These are phyloP conservation scores for Scheffersomyces coipomensis DNA, from an alignment of 805 yeast genomes.

Conservation along the genomic window DNA sequence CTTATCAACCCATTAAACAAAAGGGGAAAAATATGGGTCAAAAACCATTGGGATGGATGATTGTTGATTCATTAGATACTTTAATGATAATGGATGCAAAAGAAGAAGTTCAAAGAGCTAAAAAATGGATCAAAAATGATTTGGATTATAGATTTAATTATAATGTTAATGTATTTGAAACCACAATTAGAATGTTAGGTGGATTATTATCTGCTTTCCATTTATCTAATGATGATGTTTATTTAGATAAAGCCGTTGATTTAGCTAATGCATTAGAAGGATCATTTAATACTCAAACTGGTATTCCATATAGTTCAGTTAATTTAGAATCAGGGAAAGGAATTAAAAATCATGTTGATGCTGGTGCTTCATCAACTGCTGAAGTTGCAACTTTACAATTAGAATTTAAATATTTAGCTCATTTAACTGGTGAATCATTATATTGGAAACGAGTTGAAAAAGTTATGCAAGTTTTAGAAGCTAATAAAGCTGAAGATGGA, in stretches of 20 bases:
- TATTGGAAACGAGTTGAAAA: conserved; percentile 81
- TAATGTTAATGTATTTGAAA: conserved; percentile 81
- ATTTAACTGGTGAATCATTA: conserved; percentile 72
- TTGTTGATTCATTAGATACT: conserved; percentile 85
- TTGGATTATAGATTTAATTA: conserved; percentile 71
- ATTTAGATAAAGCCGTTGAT: conserved; percentile 74
- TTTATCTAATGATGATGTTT: conserved; percentile 65
- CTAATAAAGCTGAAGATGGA: conserved; percentile 65
- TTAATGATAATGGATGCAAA: conserved; percentile 71
- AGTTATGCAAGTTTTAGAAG: conserved; percentile 68
- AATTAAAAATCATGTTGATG: conserved; percentile 56
- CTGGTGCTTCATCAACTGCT: conserved; percentile 85
- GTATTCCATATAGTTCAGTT: conserved; percentile 77
- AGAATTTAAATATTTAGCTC: conserved; percentile 80
- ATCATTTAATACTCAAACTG: conserved; percentile 64
- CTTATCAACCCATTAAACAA: conserved; percentile 66
- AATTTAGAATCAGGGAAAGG: conserved; percentile 68
- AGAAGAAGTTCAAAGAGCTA: conserved; percentile 62
- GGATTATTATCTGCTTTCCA: conserved; percentile 85
- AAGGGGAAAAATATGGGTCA: conserved; percentile 73
- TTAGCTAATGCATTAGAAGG: conserved; percentile 72
- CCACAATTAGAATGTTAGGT: conserved; percentile 93
- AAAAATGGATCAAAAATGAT: conserved; percentile 71
- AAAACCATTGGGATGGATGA: conserved; percentile 87
- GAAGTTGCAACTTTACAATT: conserved; percentile 86